Evolutionary conservation across 2,329 filamentous ascomycete genomes (phyloP).

Genomic region (Metarhizium guizhouense): DNA sequence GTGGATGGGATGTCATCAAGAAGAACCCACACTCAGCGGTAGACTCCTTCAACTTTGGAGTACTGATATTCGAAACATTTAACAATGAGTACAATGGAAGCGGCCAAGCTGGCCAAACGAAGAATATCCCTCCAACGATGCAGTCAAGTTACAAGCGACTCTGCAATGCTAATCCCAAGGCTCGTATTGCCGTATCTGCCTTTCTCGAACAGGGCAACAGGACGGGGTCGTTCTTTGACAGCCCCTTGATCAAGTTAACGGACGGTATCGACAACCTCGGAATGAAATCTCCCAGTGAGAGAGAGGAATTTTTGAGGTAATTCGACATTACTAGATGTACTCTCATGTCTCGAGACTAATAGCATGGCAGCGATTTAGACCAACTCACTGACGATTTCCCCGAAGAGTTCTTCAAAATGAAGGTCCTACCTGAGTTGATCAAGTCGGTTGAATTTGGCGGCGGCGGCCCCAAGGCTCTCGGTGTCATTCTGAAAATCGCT

Average conservation of each 20-base stretch:
- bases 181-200: slow-evolving; percentile 71
- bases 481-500: slow-evolving; percentile 83
- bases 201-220: slow-evolving; percentile 87
- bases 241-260: slow-evolving; percentile 81
- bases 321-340: slow-evolving; percentile 7
- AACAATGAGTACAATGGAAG: slow-evolving; percentile 70
- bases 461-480: slow-evolving; percentile 83
- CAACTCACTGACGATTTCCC: slow-evolving; percentile 87
- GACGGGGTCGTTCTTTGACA: slow-evolving; percentile 82
- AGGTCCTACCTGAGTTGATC: slow-evolving; percentile 87
- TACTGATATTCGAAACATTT: slow-evolving; percentile 82
- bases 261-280: slow-evolving; percentile 90
- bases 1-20: slow-evolving; percentile 89
- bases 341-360: slow-evolving; percentile 14
- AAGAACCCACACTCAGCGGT: slow-evolving; percentile 70
- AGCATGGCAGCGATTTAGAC: slow-evolving; percentile 57
- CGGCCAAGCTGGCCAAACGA: slow-evolving; percentile 79
- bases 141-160: slow-evolving; percentile 85
- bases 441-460: slow-evolving; percentile 99
- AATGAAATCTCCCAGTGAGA: slow-evolving; percentile 74
- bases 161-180: slow-evolving; percentile 80
- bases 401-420: slow-evolving; percentile 97
- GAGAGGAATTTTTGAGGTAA: slow-evolving; percentile 71
- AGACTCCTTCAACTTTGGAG: slow-evolving; percentile 81
- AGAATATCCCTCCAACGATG: slow-evolving; percentile 79